phyloP scores from a whole-genome alignment of 495 filamentous ascomycete species.

The Podospora anserina region DNA sequence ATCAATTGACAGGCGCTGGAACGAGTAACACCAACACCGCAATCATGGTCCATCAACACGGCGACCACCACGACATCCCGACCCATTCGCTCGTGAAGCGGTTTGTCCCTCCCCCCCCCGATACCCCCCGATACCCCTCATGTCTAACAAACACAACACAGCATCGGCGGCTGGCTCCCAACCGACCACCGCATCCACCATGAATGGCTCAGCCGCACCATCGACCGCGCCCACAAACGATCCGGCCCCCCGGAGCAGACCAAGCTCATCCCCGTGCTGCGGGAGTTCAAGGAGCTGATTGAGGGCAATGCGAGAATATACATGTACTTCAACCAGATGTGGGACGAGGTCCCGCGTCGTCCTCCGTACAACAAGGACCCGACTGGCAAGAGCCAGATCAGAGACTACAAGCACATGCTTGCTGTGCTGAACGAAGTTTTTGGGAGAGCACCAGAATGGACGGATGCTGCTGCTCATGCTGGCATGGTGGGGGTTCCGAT shows the following conservation, averaged over 20 bases:
- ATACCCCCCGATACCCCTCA: not conserved
- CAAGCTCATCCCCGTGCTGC: constrained; percentile 44
- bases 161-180: constrained; percentile 52
- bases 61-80: constrained; percentile 45
- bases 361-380: constrained; percentile 59
- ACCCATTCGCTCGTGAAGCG: constrained; percentile 37
- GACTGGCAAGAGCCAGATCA: constrained; percentile 57
- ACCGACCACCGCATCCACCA: constrained; percentile 50
- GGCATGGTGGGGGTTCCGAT: constrained; percentile 68
- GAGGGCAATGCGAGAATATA: constrained; percentile 45
- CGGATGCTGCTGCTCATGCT: constrained; percentile 47
- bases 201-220: constrained; percentile 46
- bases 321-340: constrained; percentile 61
- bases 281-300: constrained; percentile 49
- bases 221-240: constrained; percentile 46
- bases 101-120: constrained; percentile 16
- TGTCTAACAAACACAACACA: constrained; percentile 16
- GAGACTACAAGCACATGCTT: constrained; percentile 64
- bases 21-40: not conserved
- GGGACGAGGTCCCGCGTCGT: constrained; percentile 60
- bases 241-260: constrained; percentile 21
- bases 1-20: not conserved
- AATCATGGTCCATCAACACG: constrained; percentile 45
- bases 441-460: constrained; percentile 60
- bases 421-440: constrained; percentile 62